Evolutionary conservation across 495 filamentous ascomycete genomes (phyloP).

Genomic region (Talaromyces proteolyticus): DNA sequence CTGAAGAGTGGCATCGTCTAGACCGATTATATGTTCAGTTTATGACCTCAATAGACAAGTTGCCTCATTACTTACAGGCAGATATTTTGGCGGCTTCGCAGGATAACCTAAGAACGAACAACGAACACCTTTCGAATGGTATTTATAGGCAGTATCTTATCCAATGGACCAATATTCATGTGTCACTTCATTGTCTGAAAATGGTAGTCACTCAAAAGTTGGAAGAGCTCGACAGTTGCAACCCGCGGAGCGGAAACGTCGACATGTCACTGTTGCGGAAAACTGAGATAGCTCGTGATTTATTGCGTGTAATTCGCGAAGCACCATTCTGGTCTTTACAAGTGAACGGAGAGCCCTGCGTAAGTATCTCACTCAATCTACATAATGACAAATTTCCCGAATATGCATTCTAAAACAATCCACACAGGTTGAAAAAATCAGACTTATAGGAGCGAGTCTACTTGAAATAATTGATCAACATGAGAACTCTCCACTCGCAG

Average conservation of each 20-base stretch:
- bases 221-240: conserved; percentile 15
- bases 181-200: conserved; percentile 20
- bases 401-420: conserved; percentile 6
- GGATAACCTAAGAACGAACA: conserved; percentile 7
- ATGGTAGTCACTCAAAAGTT: conserved; percentile 23
- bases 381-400: conserved; percentile 1
- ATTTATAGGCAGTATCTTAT: conserved; percentile 12
- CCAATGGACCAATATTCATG: conserved; percentile 19
- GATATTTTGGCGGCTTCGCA: no score
- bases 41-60: conserved; percentile 14
- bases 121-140: conserved; percentile 1
- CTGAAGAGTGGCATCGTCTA: conserved; percentile 10
- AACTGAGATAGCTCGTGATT: conserved; percentile 16
- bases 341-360: conserved; percentile 18
- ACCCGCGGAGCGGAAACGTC: conserved; percentile 4
- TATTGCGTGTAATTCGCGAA: conserved; percentile 14
- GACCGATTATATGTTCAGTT: conserved; percentile 17
- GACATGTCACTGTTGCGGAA: conserved; percentile 15
- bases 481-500: conserved; percentile 12
- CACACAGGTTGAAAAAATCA: conserved; percentile 24
- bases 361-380: conserved; percentile 2
- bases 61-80: conserved; percentile 12
- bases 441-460: conserved; percentile 20
- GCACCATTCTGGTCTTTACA: conserved; percentile 17
- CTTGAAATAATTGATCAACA: conserved; percentile 22